Base-by-base conservation (phyloP, 441 rosid genomes). In the Mallotus japonicus region DNA sequence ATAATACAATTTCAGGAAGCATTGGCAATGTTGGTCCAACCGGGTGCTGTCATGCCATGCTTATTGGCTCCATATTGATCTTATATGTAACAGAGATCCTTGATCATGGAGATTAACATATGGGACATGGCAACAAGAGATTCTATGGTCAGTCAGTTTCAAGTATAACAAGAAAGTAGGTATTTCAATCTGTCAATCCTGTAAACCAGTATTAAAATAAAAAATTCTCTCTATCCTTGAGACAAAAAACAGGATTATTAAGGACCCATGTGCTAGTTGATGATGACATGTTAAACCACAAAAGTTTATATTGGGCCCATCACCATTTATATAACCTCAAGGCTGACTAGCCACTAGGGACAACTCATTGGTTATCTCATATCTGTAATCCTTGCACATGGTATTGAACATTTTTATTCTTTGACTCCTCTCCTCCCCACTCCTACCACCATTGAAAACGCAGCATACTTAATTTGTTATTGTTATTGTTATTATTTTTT, bases 301-400 rank as follows among this genome's bases (percentile, higher is more conserved):
- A 74, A 57, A 50, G 17, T 28, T 62, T 70, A 28, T 70, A 71
- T 69, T 42, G 85, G 78, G 80, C 80, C 76, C 83, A 76, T 78
- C 71, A 75, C 65, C 61, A 42, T 58, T 44, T 70, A 54, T 68
- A 37, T 46, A 49, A 70, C 15, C 69, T 59, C 55, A 19, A 47
- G 34, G 62, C 76, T 61, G 65, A 53, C 67, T 42, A 28, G 14
- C 19, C 0, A 44, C 58, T 56, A 70, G 63, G 75, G 77, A 75
- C 83, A 84, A 67, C 87, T 70, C 80, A 80, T 61, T 77, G 19
- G 65, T 72, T 71, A 71, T n/a, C n/a, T n/a, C n/a, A n/a, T n/a
- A n/a, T 42, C 49, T 71, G 73, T 42, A 54, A 40, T 67, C 73
- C 64, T 67, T 70, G 80, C 87, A 82, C 90, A 83, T 83, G 88